A percentile compares a stretch with the other conserved stretches of the same genome.
Conservation (phyloP, 2,329 filamentous ascomycete genomes). For the Aspergillus amoenus region DNA sequence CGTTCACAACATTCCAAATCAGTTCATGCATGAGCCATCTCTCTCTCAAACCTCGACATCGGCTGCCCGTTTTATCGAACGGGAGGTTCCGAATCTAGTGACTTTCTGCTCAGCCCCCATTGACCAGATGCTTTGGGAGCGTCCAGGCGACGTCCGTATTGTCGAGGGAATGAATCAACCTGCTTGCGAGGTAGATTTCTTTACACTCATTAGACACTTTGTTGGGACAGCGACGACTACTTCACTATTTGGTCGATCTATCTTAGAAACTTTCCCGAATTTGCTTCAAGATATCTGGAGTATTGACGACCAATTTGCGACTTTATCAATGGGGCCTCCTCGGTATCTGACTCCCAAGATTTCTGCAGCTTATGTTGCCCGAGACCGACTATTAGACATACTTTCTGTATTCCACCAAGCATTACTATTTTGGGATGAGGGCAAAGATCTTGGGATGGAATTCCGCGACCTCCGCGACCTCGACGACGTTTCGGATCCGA, state of each 20-base stretch:
- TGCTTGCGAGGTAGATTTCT: slow-evolving; percentile 54
- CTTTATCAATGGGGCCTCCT: slow-evolving; percentile 56
- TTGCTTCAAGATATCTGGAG: slow-evolving; percentile 57
- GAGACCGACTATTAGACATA: slow-evolving; percentile 41
- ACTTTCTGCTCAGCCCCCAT: slow-evolving; percentile 60
- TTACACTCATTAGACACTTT: slow-evolving; percentile 57
- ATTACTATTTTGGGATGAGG: slow-evolving; percentile 43
- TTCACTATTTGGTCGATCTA: slow-evolving; percentile 54
- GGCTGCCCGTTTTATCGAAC: slow-evolving; percentile 42
- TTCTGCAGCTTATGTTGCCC: slow-evolving; percentile 49
- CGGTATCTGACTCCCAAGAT: slow-evolving; percentile 55
- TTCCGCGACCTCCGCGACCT: slow-evolving; percentile 51
- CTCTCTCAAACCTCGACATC: slow-evolving; percentile 42
- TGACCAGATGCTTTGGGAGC: slow-evolving; percentile 64
- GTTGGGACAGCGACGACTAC: slow-evolving; percentile 50
- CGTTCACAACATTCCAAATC: slow-evolving; percentile 36
- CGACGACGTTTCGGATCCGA: slow-evolving; percentile 48
- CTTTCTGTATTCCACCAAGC: slow-evolving; percentile 46
- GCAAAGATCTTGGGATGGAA: slow-evolving; percentile 42
- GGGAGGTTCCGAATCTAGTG: slow-evolving; percentile 55
- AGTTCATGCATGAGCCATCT: slow-evolving; percentile 50
- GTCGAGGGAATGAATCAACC: slow-evolving; percentile 39
- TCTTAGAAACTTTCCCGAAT: slow-evolving; percentile 52
- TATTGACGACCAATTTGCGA: slow-evolving; percentile 55
- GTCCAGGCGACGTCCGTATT: slow-evolving; percentile 46